phyloP scores from a whole-genome alignment of 2,329 filamentous ascomycete species.

The Mariannaea sp. region DNA sequence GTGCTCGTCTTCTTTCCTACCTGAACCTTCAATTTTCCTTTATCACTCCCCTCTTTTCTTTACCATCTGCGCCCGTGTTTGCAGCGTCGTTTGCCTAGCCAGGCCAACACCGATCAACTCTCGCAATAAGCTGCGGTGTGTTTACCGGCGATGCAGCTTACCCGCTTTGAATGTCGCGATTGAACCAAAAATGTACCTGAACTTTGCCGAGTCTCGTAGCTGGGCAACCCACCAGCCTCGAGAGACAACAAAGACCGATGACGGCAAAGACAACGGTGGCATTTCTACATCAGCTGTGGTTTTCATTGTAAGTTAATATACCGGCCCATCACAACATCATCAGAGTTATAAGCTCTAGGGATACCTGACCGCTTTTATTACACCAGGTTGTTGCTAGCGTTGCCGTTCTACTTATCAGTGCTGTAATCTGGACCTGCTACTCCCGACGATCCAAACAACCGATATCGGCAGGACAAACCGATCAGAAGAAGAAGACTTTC shows the following conservation, averaged over 20 bases:
- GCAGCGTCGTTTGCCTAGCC: slow-evolving; percentile 4
- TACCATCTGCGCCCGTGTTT: too few relatives aligned
- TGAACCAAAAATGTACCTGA: slow-evolving; percentile 30
- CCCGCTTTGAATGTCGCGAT: slow-evolving; percentile 26
- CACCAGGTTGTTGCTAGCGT: slow-evolving; percentile 29
- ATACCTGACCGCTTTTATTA: slow-evolving; percentile 4
- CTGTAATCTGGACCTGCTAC: slow-evolving; percentile 24
- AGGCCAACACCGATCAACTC: slow-evolving; percentile 6
- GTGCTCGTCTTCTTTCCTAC: slow-evolving; percentile 2
- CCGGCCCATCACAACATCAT: background rate
- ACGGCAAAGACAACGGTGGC: slow-evolving; percentile 3
- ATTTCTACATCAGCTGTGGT: slow-evolving; percentile 24
- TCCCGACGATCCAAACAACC: slow-evolving; percentile 25
- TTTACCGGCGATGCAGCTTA: slow-evolving; percentile 2
- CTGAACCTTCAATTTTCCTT: background rate
- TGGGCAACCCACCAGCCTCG: slow-evolving; percentile 25
- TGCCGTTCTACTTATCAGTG: slow-evolving; percentile 18
- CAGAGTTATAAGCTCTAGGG: background rate
- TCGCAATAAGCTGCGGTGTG: slow-evolving; percentile 7
- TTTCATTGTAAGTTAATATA: slow-evolving; percentile 32
- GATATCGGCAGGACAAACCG: background rate
- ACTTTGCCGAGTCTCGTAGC: slow-evolving; percentile 28
- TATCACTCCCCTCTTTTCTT: too few relatives aligned
- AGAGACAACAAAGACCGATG: slow-evolving; percentile 4
- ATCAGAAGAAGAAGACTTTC: slow-evolving; percentile 29